These are phyloP conservation scores for Pseudognaphalium luteoalbum DNA, from an alignment of 129 eudicot genomes.

Conservation along the genomic window DNA sequence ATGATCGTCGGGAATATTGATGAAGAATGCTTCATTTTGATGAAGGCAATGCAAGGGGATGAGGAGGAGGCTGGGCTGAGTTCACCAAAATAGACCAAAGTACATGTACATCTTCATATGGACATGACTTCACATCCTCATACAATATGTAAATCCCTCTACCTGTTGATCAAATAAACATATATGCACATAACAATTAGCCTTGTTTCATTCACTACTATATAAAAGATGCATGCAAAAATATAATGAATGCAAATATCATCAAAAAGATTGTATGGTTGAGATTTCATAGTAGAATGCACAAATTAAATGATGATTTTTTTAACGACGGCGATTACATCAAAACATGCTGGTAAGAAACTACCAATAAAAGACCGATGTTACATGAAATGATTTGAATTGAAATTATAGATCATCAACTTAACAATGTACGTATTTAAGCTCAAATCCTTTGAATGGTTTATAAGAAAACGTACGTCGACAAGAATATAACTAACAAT, in stretches of 20 bases:
- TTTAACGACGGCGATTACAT: too few relatives aligned
- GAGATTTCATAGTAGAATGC: background rate
- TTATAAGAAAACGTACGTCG: background rate
- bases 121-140: conserved; percentile 95
- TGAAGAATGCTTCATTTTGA: conserved; percentile 29
- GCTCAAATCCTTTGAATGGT: background rate
- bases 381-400: background rate
- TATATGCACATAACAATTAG: background rate
- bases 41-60: conserved; percentile 57
- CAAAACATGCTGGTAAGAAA: background rate
- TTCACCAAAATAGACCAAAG: conserved; percentile 95
- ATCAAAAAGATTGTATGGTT: background rate
- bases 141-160: conserved; percentile 90
- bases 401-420: background rate
- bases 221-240: background rate
- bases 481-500: background rate
- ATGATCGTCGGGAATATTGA: conserved; percentile 1
- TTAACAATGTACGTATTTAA: too few relatives aligned
- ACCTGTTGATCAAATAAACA: conserved; percentile 35
- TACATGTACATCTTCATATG: conserved; percentile 88
- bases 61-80: conserved; percentile 62
- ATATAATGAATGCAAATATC: background rate
- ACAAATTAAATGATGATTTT: background rate
- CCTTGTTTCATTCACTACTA: background rate
- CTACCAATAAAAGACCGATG: background rate